Evolutionary conservation across 768 basidiomycete genomes (phyloP), one percentile per base, ranked within the genome.

Genomic region (Lentinula detonsa): DNA sequence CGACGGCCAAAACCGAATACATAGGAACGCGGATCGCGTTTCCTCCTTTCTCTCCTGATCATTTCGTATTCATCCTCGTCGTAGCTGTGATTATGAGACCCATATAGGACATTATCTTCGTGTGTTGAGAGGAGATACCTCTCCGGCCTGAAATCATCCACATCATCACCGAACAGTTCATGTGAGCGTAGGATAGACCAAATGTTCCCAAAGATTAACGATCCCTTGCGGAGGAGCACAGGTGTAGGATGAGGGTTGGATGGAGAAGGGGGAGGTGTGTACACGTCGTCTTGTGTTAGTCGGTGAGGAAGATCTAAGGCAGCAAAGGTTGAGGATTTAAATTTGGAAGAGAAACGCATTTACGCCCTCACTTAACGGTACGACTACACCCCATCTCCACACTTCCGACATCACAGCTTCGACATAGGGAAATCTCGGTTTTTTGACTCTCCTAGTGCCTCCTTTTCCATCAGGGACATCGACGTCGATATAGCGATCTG

Each of bases 281-380:
- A 89, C 42, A 84, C 70, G 65, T 90, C 86, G 64, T 88, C 84
- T 68, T 87, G 81, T 75, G 79, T 85, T 65, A 86, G 64, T 50
- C 85, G 76, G 61, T 88, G 87, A 0, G 87, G 87, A 43, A 89
- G 76, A 59, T 78, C 87, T 87, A 43, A 45, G 57, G 28, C 31
- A 48, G 59, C 15, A 6, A 52, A 57, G 55, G 64, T 48, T 40
- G 42, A 52, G 13, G 7, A 6, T 42, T 16, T 48, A 53, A 23
- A 42, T 57, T 39, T 51, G 15, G 6, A 34, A 28, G 33, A 51
- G 11, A 56, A 49, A 18, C 55, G 31, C 31, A 46, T n/a, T n/a
- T 5, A 56, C 8, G n/a, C 33, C 62, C 81, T 62, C 67, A 84
- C 86, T 80, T 13, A 87, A 67, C 13, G 86, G 86, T 21, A 86